These are phyloP conservation scores for Botrytis paeoniae DNA, from an alignment of 2,329 filamentous ascomycete species.

Conservation along the genomic window DNA sequence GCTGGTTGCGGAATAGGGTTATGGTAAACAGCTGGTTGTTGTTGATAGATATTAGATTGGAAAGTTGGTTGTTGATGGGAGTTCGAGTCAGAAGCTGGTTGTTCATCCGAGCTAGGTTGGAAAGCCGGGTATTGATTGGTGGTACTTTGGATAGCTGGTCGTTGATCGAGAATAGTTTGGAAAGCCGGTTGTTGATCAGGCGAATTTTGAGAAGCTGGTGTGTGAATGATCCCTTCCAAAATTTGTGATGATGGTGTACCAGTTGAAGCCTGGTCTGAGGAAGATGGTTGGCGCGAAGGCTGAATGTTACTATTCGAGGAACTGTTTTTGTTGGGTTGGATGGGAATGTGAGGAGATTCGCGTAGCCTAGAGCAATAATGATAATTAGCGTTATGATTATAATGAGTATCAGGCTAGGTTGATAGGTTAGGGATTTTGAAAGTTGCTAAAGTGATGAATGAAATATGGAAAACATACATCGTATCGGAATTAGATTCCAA, in stretches of 20 bases:
- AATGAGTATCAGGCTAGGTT: not conserved
- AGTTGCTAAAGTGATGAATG: not conserved
- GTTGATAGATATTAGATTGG: not conserved
- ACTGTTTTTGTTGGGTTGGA: not conserved
- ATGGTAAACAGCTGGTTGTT: not conserved
- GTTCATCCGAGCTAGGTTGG: not conserved
- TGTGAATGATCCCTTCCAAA: not conserved
- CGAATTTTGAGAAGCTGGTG: not conserved
- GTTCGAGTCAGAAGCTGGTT: not conserved
- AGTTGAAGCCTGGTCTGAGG: not conserved
- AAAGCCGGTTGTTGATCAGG: not conserved
- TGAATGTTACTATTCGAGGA: not conserved
- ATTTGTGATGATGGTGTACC: not conserved
- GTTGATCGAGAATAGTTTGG: not conserved
- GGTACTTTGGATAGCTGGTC: not conserved
- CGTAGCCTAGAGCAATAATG: not conserved
- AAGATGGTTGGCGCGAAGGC: not conserved
- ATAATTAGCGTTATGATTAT: not conserved
- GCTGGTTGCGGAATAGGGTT: no score
- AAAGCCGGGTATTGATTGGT: not conserved
- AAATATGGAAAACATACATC: not conserved
- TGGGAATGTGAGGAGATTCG: not conserved
- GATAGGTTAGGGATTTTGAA: not conserved
- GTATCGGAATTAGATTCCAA: not conserved
- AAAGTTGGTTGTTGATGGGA: not conserved